Evolutionary conservation across 345 rosid species (phyloP), one percentile per base, ranked within the genome.

Genomic region (Citrus glauca): DNA sequence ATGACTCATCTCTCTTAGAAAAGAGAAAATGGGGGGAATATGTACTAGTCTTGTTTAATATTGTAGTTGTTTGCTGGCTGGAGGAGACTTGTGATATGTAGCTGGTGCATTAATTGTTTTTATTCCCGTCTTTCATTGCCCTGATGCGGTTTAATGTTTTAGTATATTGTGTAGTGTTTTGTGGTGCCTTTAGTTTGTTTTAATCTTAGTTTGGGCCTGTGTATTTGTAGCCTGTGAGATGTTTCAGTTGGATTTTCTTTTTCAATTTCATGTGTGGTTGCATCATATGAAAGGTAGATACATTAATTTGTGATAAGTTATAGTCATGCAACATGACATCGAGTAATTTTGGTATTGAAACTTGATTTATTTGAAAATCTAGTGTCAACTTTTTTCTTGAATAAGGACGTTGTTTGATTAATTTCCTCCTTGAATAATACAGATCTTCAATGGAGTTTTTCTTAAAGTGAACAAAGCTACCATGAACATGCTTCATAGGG

Each of bases 381-480:
- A 17, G 63, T 1, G 8, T 16, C 10, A 2, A 4, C n/a, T 22
- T 45, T 19, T 19, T 24, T 7, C 11, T 32, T 4, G 35, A 27
- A 11, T 76, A 22, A 22, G n/a, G 4, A 14, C 30, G 0, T 5
- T 77, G 25, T 25, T 42, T 24, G 19, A 17, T 50, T 22, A n/a
- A n/a, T 42, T 33, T 25, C 16, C 20, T 73, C 6, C 20, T 6
- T 27, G 14, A 27, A 38, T 20, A 22, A 17, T 77, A 50, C 80
- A 94, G 94, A 92, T 94, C 76, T 92, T 94, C 81, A 92, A 92
- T 69, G 97, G 98, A 40, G 97, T 93, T 60, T 94, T 94, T 78
- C 90, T 92, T 7, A 94, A 94, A 82, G 97, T 90, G 7, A 90
- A 85, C 80, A 86, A 88, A 68, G 93, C 91, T 11, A 88, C 91